Evolutionary conservation across 106 monocot species (phyloP), one percentile per base, ranked within the genome.

Genomic region (Apostasia shenzhenica): DNA sequence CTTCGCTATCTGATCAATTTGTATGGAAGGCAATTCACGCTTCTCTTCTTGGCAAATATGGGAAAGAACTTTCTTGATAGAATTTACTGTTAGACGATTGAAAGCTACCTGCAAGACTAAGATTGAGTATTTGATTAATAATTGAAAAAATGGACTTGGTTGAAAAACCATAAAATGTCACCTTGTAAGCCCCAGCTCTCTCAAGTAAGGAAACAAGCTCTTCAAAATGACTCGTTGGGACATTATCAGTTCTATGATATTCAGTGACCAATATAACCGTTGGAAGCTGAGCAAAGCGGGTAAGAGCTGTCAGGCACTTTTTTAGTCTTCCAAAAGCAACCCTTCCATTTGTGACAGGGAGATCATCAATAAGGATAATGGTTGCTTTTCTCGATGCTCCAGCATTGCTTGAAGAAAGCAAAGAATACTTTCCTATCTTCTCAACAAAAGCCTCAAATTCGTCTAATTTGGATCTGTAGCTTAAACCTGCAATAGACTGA

Each of bases 401-500:
- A 12, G 14, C 55, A 49, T 37, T 57, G 3, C 59, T 60, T 74
- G 73, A 75, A 70, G 41, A 70, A 71, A 97, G 89, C 57, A 92
- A 66, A 41, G 84, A 75, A 77, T 90, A 99, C 63, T 89, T 99
- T 70, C 89, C 81, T 67, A 81, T 76, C 66, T 79, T 84, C 46
- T 87, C 85, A 6, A 87, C 65, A 80, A 99, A 99, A 61, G 14
- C 73, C 66, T 87, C 90, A 80, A 99, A 99, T 69, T 99, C 93
- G 68, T 99, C 99, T 74, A 99, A 75, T 72, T 99, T 99, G 45
- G 99, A 99, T 70, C 84, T 76, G 75, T 90, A 99, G 42, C n/a
- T 58, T 12, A 85, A 45, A 67, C 90, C 99, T 99, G 73, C 47
- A 54, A 82, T 48, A 64, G 73, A 14, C 50, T 43, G 11, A 13